Percentiles rank a stretch among this genome's conserved stretches.
Evolutionary conservation across 495 filamentous ascomycete genomes (phyloP).

Genomic region (Neurospora hispaniola): DNA sequence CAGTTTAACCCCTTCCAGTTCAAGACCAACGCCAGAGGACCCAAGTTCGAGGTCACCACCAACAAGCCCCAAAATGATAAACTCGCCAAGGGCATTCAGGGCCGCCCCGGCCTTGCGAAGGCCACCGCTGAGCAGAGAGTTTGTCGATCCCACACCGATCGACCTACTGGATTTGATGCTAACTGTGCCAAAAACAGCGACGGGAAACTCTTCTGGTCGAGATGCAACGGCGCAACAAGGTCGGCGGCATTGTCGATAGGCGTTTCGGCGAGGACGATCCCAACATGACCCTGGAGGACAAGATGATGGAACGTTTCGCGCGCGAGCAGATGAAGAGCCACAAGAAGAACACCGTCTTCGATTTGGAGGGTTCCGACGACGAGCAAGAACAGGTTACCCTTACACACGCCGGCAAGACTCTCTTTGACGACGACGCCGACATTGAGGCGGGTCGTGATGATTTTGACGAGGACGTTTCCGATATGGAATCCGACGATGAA

Average conservation of each 20-base stretch:
- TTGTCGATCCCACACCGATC: conserved; percentile 18
- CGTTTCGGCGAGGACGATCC: conserved; percentile 95
- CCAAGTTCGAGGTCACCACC: conserved; percentile 67
- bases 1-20: conserved; percentile 97
- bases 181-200: conserved; percentile 36
- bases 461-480: conserved; percentile 54
- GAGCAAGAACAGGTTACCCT: conserved; percentile 48
- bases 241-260: conserved; percentile 83
- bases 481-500: conserved; percentile 43
- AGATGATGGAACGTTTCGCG: conserved; percentile 81
- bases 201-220: conserved; percentile 73
- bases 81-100: conserved; percentile 43
- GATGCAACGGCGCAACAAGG: conserved; percentile 77
- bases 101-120: conserved; percentile 73
- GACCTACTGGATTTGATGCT: neutral
- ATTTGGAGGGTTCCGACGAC: conserved; percentile 76
- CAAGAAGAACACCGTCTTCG: conserved; percentile 70
- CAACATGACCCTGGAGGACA: conserved; percentile 86
- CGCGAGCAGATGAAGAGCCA: conserved; percentile 64
- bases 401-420: conserved; percentile 71
- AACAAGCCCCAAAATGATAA: conserved; percentile 42
- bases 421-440: conserved; percentile 47
- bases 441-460: conserved; percentile 45
- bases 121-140: conserved; percentile 80
- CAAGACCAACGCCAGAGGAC: conserved; percentile 53